phyloP scores from a whole-genome alignment of 2,329 filamentous ascomycete species.

The Diaporthe nobilis region DNA sequence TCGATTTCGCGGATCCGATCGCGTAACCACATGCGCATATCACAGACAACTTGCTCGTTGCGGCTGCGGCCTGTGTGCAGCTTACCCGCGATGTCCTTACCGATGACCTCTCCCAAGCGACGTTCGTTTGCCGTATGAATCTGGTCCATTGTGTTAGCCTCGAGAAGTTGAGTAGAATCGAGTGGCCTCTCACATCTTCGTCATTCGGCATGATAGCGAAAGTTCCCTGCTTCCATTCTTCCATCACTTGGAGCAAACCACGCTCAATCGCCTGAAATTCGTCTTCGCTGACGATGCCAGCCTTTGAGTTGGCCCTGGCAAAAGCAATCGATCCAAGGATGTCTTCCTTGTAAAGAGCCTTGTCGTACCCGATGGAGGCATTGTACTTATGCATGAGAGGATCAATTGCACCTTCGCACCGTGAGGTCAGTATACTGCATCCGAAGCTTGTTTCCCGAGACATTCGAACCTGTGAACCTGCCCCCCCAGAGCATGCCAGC shows the following conservation, averaged over 20 bases:
- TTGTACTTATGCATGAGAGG: constrained; percentile 81
- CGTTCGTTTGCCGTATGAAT: constrained; percentile 81
- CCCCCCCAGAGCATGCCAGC: constrained; percentile 71
- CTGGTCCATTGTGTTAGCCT: constrained; percentile 51
- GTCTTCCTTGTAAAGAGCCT: constrained; percentile 76
- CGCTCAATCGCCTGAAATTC: constrained; percentile 77
- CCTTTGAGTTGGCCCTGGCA: constrained; percentile 76
- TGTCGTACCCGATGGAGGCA: constrained; percentile 78
- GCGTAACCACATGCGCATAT: constrained; percentile 91
- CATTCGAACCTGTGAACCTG: constrained; percentile 68
- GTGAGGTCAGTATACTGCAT: constrained; percentile 44
- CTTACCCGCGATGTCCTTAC: constrained; percentile 63
- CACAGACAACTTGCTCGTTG: constrained; percentile 91
- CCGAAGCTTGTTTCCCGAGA: constrained; percentile 36
- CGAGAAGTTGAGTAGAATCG: constrained; percentile 38
- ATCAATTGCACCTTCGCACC: constrained; percentile 71
- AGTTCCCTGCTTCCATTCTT: constrained; percentile 23
- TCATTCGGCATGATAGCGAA: constrained; percentile 43
- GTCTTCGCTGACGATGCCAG: constrained; percentile 72
- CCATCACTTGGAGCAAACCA: constrained; percentile 64
- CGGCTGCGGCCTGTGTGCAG: constrained; percentile 89
- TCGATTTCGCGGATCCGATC: constrained; percentile 81
- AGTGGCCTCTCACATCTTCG: constrained; percentile 45
- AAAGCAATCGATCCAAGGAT: constrained; percentile 78
- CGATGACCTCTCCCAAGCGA: constrained; percentile 84